A percentile compares a stretch with the other conserved stretches of the same genome.
Conservation (phyloP, 148 eudicot genomes). For the Vaccinium vitisidaea region DNA sequence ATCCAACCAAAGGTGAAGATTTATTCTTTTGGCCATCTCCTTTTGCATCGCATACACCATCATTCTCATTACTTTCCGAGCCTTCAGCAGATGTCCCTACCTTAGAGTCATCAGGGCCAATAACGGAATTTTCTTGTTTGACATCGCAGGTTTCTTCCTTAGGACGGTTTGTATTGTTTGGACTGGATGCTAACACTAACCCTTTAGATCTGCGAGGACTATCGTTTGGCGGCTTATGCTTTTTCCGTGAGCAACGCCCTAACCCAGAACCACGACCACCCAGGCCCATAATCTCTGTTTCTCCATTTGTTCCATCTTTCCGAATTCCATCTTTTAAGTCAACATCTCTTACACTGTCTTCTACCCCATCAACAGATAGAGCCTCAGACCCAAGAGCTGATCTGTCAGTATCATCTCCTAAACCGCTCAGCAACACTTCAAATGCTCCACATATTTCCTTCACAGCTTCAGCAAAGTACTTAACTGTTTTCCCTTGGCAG, state of each 20-base stretch:
- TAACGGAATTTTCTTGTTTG: constrained; percentile 2
- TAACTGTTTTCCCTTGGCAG: constrained; percentile 76
- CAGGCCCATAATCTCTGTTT: constrained; percentile 23
- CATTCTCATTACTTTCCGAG: constrained; percentile 7
- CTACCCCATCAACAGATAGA: constrained; percentile 33
- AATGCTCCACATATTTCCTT: constrained; percentile 85
- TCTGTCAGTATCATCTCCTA: constrained; percentile 33
- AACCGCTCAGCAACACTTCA: constrained; percentile 44
- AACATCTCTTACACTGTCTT: constrained; percentile 34
- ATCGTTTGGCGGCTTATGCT: constrained; percentile 20
- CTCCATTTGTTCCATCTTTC: constrained; percentile 26
- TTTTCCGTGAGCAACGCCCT: constrained; percentile 37
- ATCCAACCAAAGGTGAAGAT: constrained; percentile 21
- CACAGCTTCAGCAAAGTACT: constrained; percentile 74
- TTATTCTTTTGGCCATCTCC: constrained; percentile 21
- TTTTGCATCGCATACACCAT: constrained; percentile 23
- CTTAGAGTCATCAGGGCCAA: neutral
- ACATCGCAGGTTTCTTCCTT: constrained; percentile 19
- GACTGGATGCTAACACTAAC: constrained; percentile 27
- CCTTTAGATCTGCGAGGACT: constrained; percentile 20
- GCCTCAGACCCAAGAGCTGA: constrained; percentile 29
- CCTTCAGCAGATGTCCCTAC: constrained; percentile 13
- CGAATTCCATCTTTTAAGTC: constrained; percentile 26
- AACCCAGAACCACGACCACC: constrained; percentile 33
- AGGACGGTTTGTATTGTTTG: constrained; percentile 19